Evolutionary conservation across 208 protist genomes (phyloP).

Genomic region (Vickermania spadyakhi): DNA sequence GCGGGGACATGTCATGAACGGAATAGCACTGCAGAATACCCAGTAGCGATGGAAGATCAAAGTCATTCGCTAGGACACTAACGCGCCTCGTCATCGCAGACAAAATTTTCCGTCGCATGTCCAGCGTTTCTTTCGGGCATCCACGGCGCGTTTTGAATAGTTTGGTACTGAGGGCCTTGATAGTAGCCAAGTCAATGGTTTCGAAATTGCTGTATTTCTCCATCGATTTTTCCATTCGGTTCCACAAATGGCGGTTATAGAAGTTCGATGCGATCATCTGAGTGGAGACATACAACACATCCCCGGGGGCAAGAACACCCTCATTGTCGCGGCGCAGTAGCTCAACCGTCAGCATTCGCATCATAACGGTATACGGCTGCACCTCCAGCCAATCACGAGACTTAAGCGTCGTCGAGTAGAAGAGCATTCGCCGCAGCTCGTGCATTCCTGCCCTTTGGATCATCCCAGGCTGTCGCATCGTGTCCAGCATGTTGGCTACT

Average conservation of each 20-base stretch:
- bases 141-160: constrained; percentile 82
- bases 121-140: constrained; percentile 67
- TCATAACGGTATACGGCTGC: constrained; percentile 47
- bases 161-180: constrained; percentile 82
- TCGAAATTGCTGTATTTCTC: constrained; percentile 45
- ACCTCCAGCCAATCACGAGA: constrained; percentile 59
- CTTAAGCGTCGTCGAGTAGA: constrained; percentile 74
- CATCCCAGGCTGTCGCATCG: constrained; percentile 39
- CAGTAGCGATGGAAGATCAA: constrained; percentile 77
- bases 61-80: constrained; percentile 76
- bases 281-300: constrained; percentile 81
- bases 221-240: constrained; percentile 68
- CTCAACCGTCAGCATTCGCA: constrained; percentile 80
- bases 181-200: constrained; percentile 61
- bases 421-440: constrained; percentile 78
- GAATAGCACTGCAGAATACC: constrained; percentile 87
- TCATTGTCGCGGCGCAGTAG: constrained; percentile 69
- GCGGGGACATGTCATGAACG: constrained; percentile 72
- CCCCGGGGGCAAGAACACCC: constrained; percentile 73
- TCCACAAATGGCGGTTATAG: constrained; percentile 86
- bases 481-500: constrained; percentile 40
- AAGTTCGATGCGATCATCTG: constrained; percentile 80
- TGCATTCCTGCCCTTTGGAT: constrained; percentile 82
- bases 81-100: constrained; percentile 64
- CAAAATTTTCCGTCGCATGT: constrained; percentile 77